Base-by-base conservation (phyloP, 768 basidiomycete genomes). In the Suillus subalutaceus region DNA sequence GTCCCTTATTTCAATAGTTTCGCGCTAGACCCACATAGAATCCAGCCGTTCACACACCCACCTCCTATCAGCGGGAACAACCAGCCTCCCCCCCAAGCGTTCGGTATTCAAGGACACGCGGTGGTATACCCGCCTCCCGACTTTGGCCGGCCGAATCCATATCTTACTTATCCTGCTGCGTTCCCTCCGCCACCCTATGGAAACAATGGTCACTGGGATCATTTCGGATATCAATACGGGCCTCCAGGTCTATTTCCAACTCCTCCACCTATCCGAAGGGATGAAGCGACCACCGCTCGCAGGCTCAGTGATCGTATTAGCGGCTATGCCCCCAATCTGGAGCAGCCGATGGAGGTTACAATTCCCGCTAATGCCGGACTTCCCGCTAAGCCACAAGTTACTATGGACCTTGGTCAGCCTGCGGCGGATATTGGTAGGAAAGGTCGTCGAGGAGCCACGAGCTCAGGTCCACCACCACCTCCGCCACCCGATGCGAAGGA, bases 1-100 rank as follows among this genome's bases (percentile, higher is more conserved):
- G 75, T 96, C 66, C 86, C 92, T 44, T 94, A 91, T 78, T 96
- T 95, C 83, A 98, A 99, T 78, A 95, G 92, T 77, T 99, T 97
- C 77, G 94, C 93, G 38, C 88, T 99, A 65, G 97, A 99, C 80
- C 97, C 97, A 64, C 93, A 96, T 72, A 92, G 90, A 69, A 91
- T 97, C 67, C 91, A 92, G 72, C 92, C 93, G 8, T 91, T 93
- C 78, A 84, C 87, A 30, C 92, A 94, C 74, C 88, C 92, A 66
- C 94, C 93, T 65, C 82, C 86, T 53, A 74, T 82, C 30, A 79
- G 85, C 57, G 90, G 90, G n/a, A 89, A 86, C 64, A 85, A 80
- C 43, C 90, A 91, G 75, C 85, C 91, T 37, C 93, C 93, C 35
- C 92, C 93, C 16, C 92, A 94, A 76, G 93, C 93, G 1, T 95